Evolutionary conservation across 2,329 filamentous ascomycete genomes (phyloP).

Genomic region (Pseudofabraea citricarpa): DNA sequence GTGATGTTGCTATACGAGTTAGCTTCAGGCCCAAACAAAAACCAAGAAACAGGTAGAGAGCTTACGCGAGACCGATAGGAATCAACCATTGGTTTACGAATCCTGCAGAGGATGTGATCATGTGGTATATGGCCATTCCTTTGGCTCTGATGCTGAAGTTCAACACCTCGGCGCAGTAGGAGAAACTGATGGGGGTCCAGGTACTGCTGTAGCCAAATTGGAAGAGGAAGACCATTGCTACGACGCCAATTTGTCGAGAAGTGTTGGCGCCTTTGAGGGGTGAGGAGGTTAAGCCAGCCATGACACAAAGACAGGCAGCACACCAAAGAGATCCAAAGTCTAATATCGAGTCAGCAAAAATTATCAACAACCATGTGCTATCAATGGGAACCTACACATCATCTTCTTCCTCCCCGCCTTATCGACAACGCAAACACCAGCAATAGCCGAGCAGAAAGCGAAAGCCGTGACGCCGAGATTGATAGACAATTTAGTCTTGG

Average conservation of each 20-base stretch:
- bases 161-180: constrained; percentile 10
- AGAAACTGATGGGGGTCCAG: constrained; percentile 9
- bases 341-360: neutral
- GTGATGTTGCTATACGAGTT: neutral
- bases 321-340: neutral
- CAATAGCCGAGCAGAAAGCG: neutral
- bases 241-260: constrained; percentile 7
- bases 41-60: neutral
- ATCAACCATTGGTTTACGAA: constrained; percentile 35
- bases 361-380: neutral
- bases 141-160: constrained; percentile 17
- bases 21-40: neutral
- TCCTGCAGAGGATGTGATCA: constrained; percentile 33
- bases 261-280: neutral
- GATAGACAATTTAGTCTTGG: constrained; percentile 18
- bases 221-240: constrained; percentile 43
- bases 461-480: constrained; percentile 8
- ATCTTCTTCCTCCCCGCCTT: neutral
- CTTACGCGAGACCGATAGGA: constrained; percentile 27
- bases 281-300: neutral
- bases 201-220: constrained; percentile 32
- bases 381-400: neutral
- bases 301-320: neutral
- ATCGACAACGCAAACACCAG: neutral
- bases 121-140: constrained; percentile 32